These are phyloP conservation scores for Santalum album DNA, from an alignment of 164 flowering plant genomes.

Conservation along the genomic window DNA sequence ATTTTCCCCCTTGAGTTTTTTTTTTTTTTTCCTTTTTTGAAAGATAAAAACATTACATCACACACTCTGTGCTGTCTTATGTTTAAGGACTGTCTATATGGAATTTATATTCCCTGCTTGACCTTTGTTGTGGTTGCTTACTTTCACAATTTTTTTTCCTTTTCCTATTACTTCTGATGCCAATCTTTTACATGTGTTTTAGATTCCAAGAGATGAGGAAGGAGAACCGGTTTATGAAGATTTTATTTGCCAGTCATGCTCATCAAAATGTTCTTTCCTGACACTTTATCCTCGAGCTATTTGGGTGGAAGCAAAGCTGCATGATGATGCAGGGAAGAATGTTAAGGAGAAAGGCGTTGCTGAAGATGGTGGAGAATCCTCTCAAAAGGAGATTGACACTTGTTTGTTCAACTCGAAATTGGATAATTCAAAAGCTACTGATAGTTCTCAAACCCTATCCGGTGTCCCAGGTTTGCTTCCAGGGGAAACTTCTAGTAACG, in stretches of 20 bases:
- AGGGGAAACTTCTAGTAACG: conserved; percentile 25
- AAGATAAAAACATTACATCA: no score
- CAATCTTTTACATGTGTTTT: conserved; percentile 6
- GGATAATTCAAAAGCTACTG: conserved; percentile 8
- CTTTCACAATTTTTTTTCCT: neutral
- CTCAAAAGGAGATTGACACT: conserved; percentile 23
- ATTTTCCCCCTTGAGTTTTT: no score
- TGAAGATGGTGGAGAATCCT: conserved; percentile 21
- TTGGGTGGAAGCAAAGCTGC: conserved; percentile 29
- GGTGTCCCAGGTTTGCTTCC: conserved; percentile 10
- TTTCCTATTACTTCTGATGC: neutral
- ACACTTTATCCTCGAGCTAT: conserved; percentile 54
- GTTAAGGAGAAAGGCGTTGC: conserved; percentile 27
- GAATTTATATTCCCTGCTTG: no score
- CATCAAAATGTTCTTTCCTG: conserved; percentile 55
- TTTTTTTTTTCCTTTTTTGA: no score
- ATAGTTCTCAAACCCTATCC: conserved; percentile 15
- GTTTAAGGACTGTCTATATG: neutral
- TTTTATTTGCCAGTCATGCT: conserved; percentile 73
- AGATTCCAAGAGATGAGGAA: conserved; percentile 95
- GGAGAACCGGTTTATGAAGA: conserved; percentile 89
- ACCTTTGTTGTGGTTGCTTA: no score
- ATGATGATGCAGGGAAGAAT: conserved; percentile 16
- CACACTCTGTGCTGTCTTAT: no score
- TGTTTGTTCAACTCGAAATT: conserved; percentile 8